A percentile compares a stretch with the other conserved stretches of the same genome.
These are phyloP conservation scores for Pestalotiopsis fici DNA, from an alignment of 2,329 filamentous ascomycete genomes.

Conservation along the genomic window DNA sequence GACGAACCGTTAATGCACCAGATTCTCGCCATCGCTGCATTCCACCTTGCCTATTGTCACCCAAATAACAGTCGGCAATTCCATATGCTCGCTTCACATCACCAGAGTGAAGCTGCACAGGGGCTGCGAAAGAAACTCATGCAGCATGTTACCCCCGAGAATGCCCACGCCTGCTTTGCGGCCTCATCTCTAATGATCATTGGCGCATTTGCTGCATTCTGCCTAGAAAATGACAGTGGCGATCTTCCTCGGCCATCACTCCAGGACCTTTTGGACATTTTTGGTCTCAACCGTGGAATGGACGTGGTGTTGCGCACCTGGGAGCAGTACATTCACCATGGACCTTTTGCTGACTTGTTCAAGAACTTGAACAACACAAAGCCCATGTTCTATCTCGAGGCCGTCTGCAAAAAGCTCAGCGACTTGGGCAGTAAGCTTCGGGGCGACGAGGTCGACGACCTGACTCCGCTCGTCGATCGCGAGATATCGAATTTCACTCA, in stretches of 20 bases:
- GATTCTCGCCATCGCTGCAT: neutral
- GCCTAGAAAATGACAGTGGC: constrained; percentile 9
- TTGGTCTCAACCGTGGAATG: constrained; percentile 31
- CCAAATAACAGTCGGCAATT: constrained; percentile 24
- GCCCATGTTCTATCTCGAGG: constrained; percentile 4
- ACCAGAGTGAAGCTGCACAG: constrained; percentile 31
- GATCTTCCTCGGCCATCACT: constrained; percentile 18
- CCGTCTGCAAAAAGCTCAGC: constrained; percentile 7
- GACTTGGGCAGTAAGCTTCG: constrained; percentile 1
- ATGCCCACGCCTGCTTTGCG: constrained; percentile 33
- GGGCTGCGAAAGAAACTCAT: constrained; percentile 28
- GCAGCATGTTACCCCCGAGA: constrained; percentile 23
- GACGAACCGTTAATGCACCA: neutral
- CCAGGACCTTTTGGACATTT: constrained; percentile 33
- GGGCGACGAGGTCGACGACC: neutral
- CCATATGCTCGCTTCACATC: constrained; percentile 29
- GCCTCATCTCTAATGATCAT: constrained; percentile 32
- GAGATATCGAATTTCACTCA: neutral
- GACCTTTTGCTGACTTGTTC: constrained; percentile 23
- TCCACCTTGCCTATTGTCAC: constrained; percentile 13
- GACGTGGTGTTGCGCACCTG: constrained; percentile 27
- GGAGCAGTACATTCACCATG: constrained; percentile 17
- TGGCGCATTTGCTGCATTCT: constrained; percentile 30
- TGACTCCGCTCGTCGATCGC: neutral
- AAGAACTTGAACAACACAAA: constrained; percentile 4